Evolutionary conservation across 2,329 filamentous ascomycete species (phyloP), one percentile per base, ranked within the genome.

Genomic region (Arthrobotrys megalospora): DNA sequence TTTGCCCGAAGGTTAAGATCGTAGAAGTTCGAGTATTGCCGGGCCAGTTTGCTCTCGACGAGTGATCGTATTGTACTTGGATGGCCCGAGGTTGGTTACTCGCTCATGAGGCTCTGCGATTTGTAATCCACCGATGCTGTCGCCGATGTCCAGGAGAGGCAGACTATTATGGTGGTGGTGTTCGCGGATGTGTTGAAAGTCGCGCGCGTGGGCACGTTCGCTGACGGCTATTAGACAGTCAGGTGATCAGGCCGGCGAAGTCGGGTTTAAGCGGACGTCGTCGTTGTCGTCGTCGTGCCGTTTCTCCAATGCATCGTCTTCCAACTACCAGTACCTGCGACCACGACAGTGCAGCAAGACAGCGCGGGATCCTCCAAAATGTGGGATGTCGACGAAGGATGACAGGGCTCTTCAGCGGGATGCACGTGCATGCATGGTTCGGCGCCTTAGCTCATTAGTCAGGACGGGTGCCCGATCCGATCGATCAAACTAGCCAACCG

Each of bases 181-280:
- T 50, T 28, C 16, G 60, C 60, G 28, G 45, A 55, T 53, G 63
- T 67, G 63, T 67, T 67, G 47, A 14, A 34, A 16, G 63, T 28
- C 28, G 62, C 62, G 62, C 62, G 45, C 63, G 63, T 60, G 55
- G 50, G 34, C 32, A 45, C 36, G 58, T 63, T 63, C 19, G n/a
- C 38, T 36, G 58, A 10, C 19, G 12, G 41, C 6, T 6, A 38
- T 12, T 6, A 38, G 36, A 12, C 36, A 6, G 36, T 38, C 36
- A 38, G 36, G 36, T 38, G 36, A 38, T 38, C 36, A 16, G 41
- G 12, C 41, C 12, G 41, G 41, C 36, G 36, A 8, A 38, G 8
- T 45, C n/a, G 41, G 6, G 36, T 38, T 38, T 6, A 38, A 38
- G 36, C 6, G 24, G 2, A 28, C 24, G 24, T 28, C 24, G 24